Conservation (phyloP, 2,329 filamentous ascomycete species). For the Trichoderma harzianum region DNA sequence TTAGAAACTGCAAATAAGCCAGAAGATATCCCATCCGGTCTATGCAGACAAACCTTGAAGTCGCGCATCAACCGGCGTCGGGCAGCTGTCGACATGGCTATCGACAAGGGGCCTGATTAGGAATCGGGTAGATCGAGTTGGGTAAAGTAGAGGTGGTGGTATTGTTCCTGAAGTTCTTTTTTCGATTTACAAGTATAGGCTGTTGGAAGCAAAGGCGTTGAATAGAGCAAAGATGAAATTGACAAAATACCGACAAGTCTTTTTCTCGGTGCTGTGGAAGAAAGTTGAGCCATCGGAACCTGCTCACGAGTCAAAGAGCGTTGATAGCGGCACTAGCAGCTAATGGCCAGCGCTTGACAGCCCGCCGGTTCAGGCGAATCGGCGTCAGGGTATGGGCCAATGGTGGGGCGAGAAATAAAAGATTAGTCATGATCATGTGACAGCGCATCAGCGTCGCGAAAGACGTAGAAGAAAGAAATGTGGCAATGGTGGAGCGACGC, state of each 20-base stretch:
- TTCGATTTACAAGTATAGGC: neutral
- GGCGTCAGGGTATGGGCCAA: neutral
- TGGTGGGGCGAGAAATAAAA: neutral
- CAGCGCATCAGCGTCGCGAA: constrained; percentile 8
- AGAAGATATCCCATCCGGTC: neutral
- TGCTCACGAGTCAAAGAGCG: constrained; percentile 9
- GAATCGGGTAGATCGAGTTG: neutral
- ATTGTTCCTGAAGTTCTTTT: too few relatives aligned
- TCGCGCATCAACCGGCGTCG: constrained; percentile 97
- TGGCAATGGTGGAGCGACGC: constrained; percentile 10
- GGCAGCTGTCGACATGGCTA: constrained; percentile 77
- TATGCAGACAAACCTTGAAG: constrained; percentile 80
- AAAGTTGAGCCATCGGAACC: neutral
- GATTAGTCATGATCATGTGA: constrained; percentile 17
- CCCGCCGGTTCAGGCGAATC: neutral
- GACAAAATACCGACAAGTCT: neutral
- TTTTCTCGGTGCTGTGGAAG: neutral
- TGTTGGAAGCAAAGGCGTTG: neutral
- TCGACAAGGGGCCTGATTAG: neutral
- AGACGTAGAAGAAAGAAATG: neutral
- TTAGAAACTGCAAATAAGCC: constrained; percentile 16
- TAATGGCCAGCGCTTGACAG: neutral
- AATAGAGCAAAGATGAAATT: neutral
- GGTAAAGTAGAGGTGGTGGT: neutral
- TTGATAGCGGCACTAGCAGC: constrained; percentile 12